Percentiles rank a stretch among this genome's conserved stretches.
Evolutionary conservation across 441 rosid genomes (phyloP).

Genomic region (Syzygium syzygioides): DNA sequence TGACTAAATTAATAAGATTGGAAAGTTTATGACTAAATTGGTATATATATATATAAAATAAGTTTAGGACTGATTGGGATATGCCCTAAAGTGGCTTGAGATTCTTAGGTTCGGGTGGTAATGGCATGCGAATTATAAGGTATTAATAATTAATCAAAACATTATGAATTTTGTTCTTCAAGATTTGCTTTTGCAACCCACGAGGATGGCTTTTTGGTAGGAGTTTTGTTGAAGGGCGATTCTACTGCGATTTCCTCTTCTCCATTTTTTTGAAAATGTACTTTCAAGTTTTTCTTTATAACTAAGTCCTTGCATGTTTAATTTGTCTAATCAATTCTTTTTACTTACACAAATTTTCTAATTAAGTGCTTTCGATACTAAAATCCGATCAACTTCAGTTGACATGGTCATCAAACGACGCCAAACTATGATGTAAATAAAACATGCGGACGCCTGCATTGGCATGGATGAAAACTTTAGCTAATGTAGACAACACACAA

Average conservation of each 20-base stretch:
- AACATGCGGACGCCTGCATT: background rate
- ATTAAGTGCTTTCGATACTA: background rate
- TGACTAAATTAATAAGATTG: background rate
- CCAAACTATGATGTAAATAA: background rate
- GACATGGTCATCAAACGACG: background rate
- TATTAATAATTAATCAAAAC: background rate
- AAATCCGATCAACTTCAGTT: background rate
- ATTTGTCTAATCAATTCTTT: background rate
- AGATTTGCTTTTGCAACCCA: background rate
- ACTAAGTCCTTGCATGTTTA: no score
- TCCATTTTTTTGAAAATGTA: no score
- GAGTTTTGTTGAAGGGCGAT: no score
- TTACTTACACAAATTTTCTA: background rate
- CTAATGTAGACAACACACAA: background rate
- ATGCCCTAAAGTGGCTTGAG: background rate
- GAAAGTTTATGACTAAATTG: rapidly evolving
- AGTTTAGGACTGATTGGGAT: background rate
- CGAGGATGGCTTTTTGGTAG: no score
- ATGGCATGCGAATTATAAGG: background rate
- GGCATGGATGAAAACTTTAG: background rate
- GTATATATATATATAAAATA: background rate
- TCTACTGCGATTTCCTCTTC: no score
- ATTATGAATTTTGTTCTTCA: background rate
- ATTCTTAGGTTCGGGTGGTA: background rate
- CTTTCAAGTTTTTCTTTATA: no score